These are phyloP conservation scores for Yamadazyma spencermartinsiae DNA, from an alignment of 1,139 yeast species.

Conservation along the genomic window DNA sequence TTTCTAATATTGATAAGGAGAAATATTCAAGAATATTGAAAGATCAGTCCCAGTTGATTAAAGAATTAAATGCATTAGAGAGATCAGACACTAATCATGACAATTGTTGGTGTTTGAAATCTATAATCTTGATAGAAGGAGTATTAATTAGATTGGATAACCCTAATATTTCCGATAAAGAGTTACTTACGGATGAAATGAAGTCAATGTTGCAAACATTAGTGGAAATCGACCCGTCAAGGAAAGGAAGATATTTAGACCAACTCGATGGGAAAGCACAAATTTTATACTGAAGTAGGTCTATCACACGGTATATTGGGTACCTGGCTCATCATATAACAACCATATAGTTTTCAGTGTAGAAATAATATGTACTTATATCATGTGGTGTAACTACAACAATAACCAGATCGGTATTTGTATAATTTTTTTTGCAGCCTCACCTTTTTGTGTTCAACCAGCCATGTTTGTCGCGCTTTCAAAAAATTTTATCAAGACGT, in stretches of 20 bases:
- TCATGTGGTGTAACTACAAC: background rate
- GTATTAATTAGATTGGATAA: slow-evolving; percentile 23
- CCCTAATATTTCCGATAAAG: slow-evolving; percentile 6
- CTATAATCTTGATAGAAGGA: slow-evolving; percentile 45
- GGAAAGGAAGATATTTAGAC: slow-evolving; percentile 60
- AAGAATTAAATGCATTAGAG: slow-evolving; percentile 61
- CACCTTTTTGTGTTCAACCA: slow-evolving; percentile 2
- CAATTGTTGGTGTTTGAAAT: slow-evolving; percentile 69
- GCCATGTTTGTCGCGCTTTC: slow-evolving; percentile 5
- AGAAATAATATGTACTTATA: no score
- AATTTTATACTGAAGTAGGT: slow-evolving; percentile 10
- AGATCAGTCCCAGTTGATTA: slow-evolving; percentile 38
- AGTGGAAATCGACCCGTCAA: slow-evolving; percentile 64
- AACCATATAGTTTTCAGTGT: no score
- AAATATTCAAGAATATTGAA: slow-evolving; percentile 33
- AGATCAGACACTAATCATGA: slow-evolving; percentile 60
- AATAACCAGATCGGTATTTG: background rate
- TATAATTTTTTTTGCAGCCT: background rate
- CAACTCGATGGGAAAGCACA: slow-evolving; percentile 24
- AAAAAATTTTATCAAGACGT: slow-evolving; percentile 6
- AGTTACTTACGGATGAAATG: slow-evolving; percentile 24
- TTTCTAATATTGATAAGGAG: slow-evolving; percentile 22
- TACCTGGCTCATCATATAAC: no score
- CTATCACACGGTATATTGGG: no score
- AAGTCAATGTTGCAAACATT: slow-evolving; percentile 40